Evolutionary conservation across 108 stramenopile species (phyloP), one percentile per base, ranked within the genome.

Genomic region (Cylindrotheca closterium): DNA sequence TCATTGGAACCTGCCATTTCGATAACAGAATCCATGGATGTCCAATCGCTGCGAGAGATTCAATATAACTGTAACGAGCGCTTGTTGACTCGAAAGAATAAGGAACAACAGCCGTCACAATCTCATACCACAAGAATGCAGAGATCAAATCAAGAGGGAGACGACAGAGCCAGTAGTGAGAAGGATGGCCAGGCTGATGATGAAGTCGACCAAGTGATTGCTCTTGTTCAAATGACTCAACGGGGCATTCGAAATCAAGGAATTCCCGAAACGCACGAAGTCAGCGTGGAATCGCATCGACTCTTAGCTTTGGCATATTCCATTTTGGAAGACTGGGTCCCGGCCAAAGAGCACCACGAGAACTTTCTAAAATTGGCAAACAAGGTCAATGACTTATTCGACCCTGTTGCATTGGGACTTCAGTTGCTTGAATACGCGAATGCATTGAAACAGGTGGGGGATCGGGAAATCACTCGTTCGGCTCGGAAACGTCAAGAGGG

Each of bases 281-380:
- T 79, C n/a, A 50, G 55, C 25, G 46, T 79, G 34, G 78, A 79
- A 31, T 51, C 55, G 1, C 50, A 79, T 31, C 78, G 78, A 22
- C 60, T 79, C 17, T 47, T 68, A 22, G 78, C 78, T 15, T 37
- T 65, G 54, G 72, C 60, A 12, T 52, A 64, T 51, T 48, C 61
- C 0, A 30, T 63, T 25, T 52, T 50, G 27, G 47, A 30, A 2
- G 32, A 51, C 0, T 27, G 31, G 1, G 65, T 61, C n/a, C 37
- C 59, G 24, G 68, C 74, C 3, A 31, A 63, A 3, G n/a, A 37
- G 23, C 47, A 71, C 42, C 70, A 78, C 42, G 21, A 18, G 7
- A 15, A 30, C 5, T 78, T 67, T 19, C 50, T 67, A 10, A 30
- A 60, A 28, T 25, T 57, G 3, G 66, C 37, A 3, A 22, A 58